Evolutionary conservation across 2,329 filamentous ascomycete species (phyloP), one percentile per base, ranked within the genome.

Genomic region (Colletotrichum noveboracense): DNA sequence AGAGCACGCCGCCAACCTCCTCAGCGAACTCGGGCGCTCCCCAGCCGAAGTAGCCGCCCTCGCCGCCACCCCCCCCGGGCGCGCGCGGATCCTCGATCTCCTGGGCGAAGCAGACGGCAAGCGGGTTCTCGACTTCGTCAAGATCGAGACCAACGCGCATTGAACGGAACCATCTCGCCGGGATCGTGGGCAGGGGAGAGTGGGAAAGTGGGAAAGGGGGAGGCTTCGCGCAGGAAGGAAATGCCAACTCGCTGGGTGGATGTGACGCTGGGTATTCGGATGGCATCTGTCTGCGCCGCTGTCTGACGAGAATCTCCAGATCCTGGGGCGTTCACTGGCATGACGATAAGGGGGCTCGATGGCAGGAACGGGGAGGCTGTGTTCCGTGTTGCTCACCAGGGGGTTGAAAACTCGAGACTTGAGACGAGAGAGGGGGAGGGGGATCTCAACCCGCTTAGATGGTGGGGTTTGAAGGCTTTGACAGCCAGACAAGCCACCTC

Each of bases 111-210:
- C 32, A 30, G 83, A 85, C 66, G 81, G 79, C 16, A 60, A 60
- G 5, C 79, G 83, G 12, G 71, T 85, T 30, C 75, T 83, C 18
- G 74, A 78, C 1, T 85, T 85, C 72, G 77, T 85, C 28, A 75
- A 75, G 5, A 73, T 77, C 30, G 81, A 80, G 24, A 34, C 43
- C 43, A 21, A 52, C 43, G 43, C 43, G 43, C 58, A 61, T 36
- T 61, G 26, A 14, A 32, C 32, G n/a, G 18, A 30, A 61, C 18
- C 28, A 13, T 61, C 12, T 34, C 21, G 21, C 55, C 55, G 28
- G 28, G 12, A 34, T 60, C 26, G 14, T n/a, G 16, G 6, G 38
- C 9, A 18, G 38, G 36, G 24, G 28, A 18, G n/a, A 21, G 7
- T 48, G 38, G 38, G 38, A 48, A 32, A n/a, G 52, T 28, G 52